phyloP scores from a whole-genome alignment of 768 basidiomycete species.

The Rhodotorula paludigena region DNA sequence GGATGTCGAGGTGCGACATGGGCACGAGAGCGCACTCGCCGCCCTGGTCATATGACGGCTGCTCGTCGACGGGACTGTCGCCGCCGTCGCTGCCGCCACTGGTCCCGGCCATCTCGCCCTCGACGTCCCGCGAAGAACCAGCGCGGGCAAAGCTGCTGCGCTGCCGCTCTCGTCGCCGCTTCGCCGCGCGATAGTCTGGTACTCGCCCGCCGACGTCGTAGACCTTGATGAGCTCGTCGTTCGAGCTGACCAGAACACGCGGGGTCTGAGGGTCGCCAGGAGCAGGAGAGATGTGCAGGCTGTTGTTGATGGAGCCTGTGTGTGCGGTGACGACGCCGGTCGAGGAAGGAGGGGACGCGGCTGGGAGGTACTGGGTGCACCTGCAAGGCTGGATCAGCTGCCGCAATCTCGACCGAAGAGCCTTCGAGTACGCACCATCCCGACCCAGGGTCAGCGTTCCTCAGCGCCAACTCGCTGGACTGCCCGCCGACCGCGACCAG shows the following conservation, averaged over 20 bases:
- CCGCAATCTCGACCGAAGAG: neutral
- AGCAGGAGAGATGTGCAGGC: slow-evolving; percentile 57
- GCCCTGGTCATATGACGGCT: slow-evolving; percentile 48
- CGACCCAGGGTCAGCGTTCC: neutral
- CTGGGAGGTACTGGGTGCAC: slow-evolving; percentile 17
- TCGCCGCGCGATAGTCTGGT: slow-evolving; percentile 12
- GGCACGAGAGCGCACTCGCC: slow-evolving; percentile 55
- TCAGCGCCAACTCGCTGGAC: slow-evolving; percentile 36
- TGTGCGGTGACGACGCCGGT: slow-evolving; percentile 56
- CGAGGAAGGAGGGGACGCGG: neutral
- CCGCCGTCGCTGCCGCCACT: neutral
- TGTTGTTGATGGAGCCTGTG: slow-evolving; percentile 73
- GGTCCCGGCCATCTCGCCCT: neutral
- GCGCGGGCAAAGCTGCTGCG: slow-evolving; percentile 5
- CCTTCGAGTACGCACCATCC: slow-evolving; percentile 12
- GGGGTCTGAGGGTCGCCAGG: slow-evolving; percentile 48
- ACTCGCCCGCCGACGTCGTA: slow-evolving; percentile 50
- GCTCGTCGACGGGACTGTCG: slow-evolving; percentile 45
- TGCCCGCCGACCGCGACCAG: slow-evolving; percentile 41
- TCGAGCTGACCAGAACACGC: slow-evolving; percentile 75
- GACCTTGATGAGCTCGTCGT: slow-evolving; percentile 74
- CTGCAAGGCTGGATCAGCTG: too few relatives aligned
- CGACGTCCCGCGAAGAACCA: too few relatives aligned
- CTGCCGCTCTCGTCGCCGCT: neutral
- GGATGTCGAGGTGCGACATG: neutral